Conservation (phyloP, 2,329 filamentous ascomycete species). For the Talaromyces pinophilus region DNA sequence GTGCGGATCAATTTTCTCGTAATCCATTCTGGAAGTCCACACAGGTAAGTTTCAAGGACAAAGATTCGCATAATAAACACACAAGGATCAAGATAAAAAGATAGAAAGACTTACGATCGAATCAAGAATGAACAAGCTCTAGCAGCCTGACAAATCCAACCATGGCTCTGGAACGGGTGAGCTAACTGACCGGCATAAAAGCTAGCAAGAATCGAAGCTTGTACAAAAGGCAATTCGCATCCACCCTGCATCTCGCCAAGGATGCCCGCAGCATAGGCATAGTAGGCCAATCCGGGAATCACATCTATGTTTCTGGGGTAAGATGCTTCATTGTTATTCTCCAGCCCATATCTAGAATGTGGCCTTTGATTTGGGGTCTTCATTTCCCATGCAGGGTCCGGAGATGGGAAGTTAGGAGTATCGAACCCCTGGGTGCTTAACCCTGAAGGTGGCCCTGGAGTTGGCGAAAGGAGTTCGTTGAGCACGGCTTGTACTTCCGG, state of each 20-base stretch:
- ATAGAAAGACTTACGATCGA: slow-evolving; percentile 60
- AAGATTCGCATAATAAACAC: no score
- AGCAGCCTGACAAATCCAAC: slow-evolving; percentile 64
- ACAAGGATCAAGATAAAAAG: neutral
- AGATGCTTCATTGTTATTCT: slow-evolving; percentile 27
- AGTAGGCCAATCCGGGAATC: slow-evolving; percentile 88
- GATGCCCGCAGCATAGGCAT: slow-evolving; percentile 81
- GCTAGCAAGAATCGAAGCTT: slow-evolving; percentile 79
- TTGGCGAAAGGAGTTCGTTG: slow-evolving; percentile 31
- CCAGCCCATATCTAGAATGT: slow-evolving; percentile 21
- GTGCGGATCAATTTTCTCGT: slow-evolving; percentile 29
- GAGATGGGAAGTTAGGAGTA: slow-evolving; percentile 28
- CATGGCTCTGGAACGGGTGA: slow-evolving; percentile 81
- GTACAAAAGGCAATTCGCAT: slow-evolving; percentile 78
- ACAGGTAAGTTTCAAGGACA: slow-evolving; percentile 16
- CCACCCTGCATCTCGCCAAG: slow-evolving; percentile 78
- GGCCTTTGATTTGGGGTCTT: slow-evolving; percentile 24
- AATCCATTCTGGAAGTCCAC: slow-evolving; percentile 34
- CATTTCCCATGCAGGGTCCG: slow-evolving; percentile 25
- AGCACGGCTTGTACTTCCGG: slow-evolving; percentile 28
- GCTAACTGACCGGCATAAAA: slow-evolving; percentile 88
- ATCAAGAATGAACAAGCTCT: slow-evolving; percentile 70
- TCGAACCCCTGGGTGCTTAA: slow-evolving; percentile 26
- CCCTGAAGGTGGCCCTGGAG: slow-evolving; percentile 14
- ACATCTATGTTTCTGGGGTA: slow-evolving; percentile 70